Base-by-base conservation (phyloP, 208 protist genomes). In the Zelonia costaricensis region DNA sequence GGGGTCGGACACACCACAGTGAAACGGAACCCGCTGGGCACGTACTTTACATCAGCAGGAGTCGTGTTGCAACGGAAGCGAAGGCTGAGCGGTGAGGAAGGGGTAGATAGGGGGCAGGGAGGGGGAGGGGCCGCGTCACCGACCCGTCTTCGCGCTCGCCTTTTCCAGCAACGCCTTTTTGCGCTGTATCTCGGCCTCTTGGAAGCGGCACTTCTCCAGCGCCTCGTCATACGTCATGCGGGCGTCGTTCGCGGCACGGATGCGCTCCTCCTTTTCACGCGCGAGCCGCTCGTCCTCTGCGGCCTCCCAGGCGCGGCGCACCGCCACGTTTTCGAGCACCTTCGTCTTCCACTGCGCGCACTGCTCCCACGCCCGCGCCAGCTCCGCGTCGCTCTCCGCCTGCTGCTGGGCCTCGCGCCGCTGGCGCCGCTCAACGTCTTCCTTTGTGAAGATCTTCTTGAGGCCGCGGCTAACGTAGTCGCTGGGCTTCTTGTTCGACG, bases 391-490 rank as follows among this genome's bases (percentile, higher is more conserved):
- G 43, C 27, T 78, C 38, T 59, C 59, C 20, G 62, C 51, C 51
- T 30, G 61, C 13, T 55, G 57, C 47, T 73, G 64, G 13, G 70
- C 59, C 68, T 84, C 38, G 33, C 46, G 53, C 49, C 56, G 66
- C n/a, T 56, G 20, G 9, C 79, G 83, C 46, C 70, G 72, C 52
- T 78, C 53, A 23, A 91, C 85, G 20, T 84, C 84, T 45, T 94
- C 87, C 43, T 70, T 78, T 8, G 79, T 86, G 55, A 94, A 94
- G 36, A 96, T 54, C 60, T 72, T 78, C 60, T 94, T 92, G 5
- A 93, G 71, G 3, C 77, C 76, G 13, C 91, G 78, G 22, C 76
- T 74, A 25, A 96, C 83, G 60, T 91, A 93, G 64, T 93, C 91
- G 23, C 76, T 77, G 27, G 91, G 77, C 62, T 79, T 88, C 63